These are phyloP conservation scores for Russula earlei DNA, from an alignment of 768 basidiomycete genomes.

Conservation along the genomic window DNA sequence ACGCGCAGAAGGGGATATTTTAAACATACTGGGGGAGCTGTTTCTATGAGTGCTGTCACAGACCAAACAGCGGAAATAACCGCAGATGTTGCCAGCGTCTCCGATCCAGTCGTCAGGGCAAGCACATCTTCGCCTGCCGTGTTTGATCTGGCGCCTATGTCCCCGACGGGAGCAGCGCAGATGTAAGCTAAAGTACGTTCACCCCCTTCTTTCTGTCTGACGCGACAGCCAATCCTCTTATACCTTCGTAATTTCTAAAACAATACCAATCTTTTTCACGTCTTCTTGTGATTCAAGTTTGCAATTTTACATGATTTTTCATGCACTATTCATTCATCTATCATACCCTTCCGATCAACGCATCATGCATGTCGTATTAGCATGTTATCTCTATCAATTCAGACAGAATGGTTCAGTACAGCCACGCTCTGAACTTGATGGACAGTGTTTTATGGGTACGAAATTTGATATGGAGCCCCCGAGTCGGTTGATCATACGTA, in stretches of 20 bases:
- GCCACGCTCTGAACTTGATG: neutral
- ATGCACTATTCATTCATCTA: conserved; percentile 3
- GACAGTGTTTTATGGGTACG: no score
- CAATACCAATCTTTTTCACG: neutral
- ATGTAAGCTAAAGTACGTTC: neutral
- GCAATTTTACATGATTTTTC: conserved; percentile 8
- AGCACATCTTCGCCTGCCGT: conserved; percentile 18
- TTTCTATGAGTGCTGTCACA: conserved; percentile 16
- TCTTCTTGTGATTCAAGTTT: neutral
- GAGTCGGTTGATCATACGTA: conserved; percentile 28
- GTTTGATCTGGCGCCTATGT: conserved; percentile 8
- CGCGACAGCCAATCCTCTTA: neutral
- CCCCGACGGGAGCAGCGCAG: neutral
- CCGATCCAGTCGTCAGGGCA: conserved; percentile 9
- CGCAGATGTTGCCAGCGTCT: neutral
- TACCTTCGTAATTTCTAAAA: neutral
- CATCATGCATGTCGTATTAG: neutral
- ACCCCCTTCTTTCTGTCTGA: neutral
- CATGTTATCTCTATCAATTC: neutral
- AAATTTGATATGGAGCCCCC: no score
- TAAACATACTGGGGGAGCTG: conserved; percentile 10
- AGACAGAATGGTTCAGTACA: neutral
- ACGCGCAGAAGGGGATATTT: conserved; percentile 7
- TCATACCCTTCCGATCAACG: neutral
- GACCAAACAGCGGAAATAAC: neutral